Base-by-base conservation (phyloP, 1,284 basidiomycete species). In the Veloboletus limbatus region DNA sequence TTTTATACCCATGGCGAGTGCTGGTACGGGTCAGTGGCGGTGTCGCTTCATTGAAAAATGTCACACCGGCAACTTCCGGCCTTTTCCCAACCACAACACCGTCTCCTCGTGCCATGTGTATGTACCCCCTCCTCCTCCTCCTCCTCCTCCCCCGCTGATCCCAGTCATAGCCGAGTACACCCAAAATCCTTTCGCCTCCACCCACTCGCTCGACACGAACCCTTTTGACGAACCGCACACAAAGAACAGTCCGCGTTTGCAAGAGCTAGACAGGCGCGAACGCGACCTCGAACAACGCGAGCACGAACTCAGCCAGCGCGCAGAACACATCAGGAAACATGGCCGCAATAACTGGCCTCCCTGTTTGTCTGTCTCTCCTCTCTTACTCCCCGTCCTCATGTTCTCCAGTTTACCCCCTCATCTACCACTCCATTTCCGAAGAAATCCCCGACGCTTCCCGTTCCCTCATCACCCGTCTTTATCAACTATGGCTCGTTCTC, bases 281-380 rank as follows among this genome's bases (percentile, higher is more conserved):
- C 75, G 74, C 39, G 90, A 94, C 58, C 73, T 95, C n/a, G 82
- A 84, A 59, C 74, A 82, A 52, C 73, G 91, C 54, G 91, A 93
- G 65, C 68, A 74, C 25, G 85, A 91, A 49, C 74, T 93, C 43
- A 75, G 67, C 49, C 71, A 77, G 56, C 81, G 78, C 59, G 74
- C 80, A 16, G 86, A 92, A 34, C 76, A 88, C 58, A 81, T 95
- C 51, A 78, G 87, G 56, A 78, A 72, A 49, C 82, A 89, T 63
- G 92, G 92, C 31, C 81, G 84, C 54, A 94, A 88, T 66, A 96
- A 96, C 68, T 96, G 88, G 84, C 92, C 92, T 17, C 81, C 81
- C 17, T 92, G 88, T 88, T 52, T 58, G 82, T 74, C 4, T 3
- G 16, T 5, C 8, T 10, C n/a, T 30, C 4, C 20, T 33, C 49